A percentile compares a stretch with the other conserved stretches of the same genome.
Evolutionary conservation across 257 asterid genomes (phyloP).

Genomic region (Eucommia ulmoides): DNA sequence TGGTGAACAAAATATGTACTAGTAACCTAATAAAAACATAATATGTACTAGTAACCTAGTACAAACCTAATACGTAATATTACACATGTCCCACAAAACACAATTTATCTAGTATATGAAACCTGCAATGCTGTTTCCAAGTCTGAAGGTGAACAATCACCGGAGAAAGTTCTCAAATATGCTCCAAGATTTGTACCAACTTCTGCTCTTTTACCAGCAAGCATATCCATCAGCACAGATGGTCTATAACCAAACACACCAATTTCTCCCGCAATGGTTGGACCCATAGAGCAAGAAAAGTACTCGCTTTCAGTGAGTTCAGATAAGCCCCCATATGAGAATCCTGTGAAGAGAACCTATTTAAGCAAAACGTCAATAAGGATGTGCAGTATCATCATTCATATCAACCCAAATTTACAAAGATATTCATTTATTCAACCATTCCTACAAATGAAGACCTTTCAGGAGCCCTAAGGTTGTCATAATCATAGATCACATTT

Average conservation of each 20-base stretch:
- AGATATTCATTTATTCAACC: not conserved
- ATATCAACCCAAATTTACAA: constrained; percentile 13
- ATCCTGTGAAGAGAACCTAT: constrained; percentile 93
- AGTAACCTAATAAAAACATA: no score
- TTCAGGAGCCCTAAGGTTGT: no score
- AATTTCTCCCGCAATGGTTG: constrained; percentile 95
- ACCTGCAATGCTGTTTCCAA: constrained; percentile 98
- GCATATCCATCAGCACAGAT: constrained; percentile 82
- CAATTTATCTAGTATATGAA: no score
- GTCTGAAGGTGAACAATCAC: constrained; percentile 95
- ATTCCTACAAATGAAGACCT: not conserved
- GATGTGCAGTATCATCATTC: constrained; percentile 13
- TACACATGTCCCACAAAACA: no score
- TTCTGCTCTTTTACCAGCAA: constrained; percentile 97
- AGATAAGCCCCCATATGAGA: constrained; percentile 83
- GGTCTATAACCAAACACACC: constrained; percentile 95
- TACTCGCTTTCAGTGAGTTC: constrained; percentile 84
- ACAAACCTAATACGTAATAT: no score
- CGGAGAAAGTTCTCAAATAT: constrained; percentile 89
- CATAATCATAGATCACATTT: no score
- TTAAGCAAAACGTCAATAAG: constrained; percentile 35
- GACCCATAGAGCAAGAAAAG: constrained; percentile 91
- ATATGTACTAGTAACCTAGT: no score
- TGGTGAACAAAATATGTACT: constrained; percentile 97
- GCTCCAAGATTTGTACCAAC: constrained; percentile 88